Base-by-base conservation (phyloP, 148 eudicot species). In the Rhododendron williamsianum region DNA sequence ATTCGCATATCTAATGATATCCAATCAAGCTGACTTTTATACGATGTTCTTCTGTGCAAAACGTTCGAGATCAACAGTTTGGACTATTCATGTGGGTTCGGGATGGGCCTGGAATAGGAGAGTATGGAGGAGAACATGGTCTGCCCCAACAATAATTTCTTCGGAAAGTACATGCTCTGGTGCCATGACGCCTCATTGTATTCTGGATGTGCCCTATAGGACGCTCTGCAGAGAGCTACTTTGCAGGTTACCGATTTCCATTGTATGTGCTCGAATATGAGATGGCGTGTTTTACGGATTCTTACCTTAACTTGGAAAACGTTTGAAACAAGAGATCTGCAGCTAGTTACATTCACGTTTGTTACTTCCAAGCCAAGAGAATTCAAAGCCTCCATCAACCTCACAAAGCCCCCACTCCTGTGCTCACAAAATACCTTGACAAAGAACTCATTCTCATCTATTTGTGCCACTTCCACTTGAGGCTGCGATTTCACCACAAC, bases 381-480 rank as follows among this genome's bases (percentile, higher is more conserved):
- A 78, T 82, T 89, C 83, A 95, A 87, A 60, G 94, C 98, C 91
- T 93, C 96, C 96, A 95, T 90, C 77, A 95, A 82, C 85, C 92
- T 93, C 87, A 94, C 98, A 82, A 96, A 94, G 3, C 99, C 98
- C 9, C 99, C 97, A 82, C 87, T 78, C 89, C 89, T 95, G 84
- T 96, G 98, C 89, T 94, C 99, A 23, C 98, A 92, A 21, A 97
- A 95, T n/a, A 97, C 98, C 89, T 94, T 95, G 83, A 97, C 93
- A 83, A 89, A 94, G 87, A 95, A 93, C 86, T 97, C 95, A 82
- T 97, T 95, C 81, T 92, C 99, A 43, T 94, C 96, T 52, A 95
- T 78, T 48, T 93, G 94, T 12, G 87, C 91, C 27, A 97, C 96
- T 87, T 97, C 95, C 56, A 97, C 98, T 92, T 94, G 99, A n/a